Evolutionary conservation across 768 basidiomycete genomes (phyloP).

Genomic region (Tulasnella sp.): DNA sequence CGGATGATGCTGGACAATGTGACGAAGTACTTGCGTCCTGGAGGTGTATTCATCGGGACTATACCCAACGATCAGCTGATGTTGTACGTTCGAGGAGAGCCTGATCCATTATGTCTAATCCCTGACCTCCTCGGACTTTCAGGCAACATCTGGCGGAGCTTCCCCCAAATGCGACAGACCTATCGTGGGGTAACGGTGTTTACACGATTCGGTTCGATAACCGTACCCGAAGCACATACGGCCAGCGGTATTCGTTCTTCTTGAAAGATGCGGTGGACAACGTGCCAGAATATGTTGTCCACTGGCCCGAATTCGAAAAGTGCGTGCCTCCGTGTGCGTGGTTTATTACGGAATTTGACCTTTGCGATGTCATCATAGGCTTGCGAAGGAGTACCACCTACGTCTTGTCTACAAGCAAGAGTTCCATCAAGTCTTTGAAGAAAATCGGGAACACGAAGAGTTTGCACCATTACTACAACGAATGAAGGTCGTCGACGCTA

Average conservation of each 20-base stretch:
- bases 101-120: neutral
- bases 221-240: constrained; percentile 52
- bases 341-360: neutral
- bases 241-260: constrained; percentile 90
- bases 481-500: constrained; percentile 83
- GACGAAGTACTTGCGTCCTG: constrained; percentile 57
- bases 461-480: constrained; percentile 70
- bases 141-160: constrained; percentile 57
- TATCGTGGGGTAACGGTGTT: constrained; percentile 82
- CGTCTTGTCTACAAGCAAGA: constrained; percentile 65
- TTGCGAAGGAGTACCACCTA: constrained; percentile 74
- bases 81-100: constrained; percentile 42
- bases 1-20: constrained; percentile 91
- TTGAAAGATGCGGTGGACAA: constrained; percentile 91
- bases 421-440: constrained; percentile 79
- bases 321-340: constrained; percentile 29
- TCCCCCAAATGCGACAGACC: constrained; percentile 45
- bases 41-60: constrained; percentile 94
- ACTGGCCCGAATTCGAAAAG: constrained; percentile 86
- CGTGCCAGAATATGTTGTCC: constrained; percentile 94
- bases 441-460: constrained; percentile 67
- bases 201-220: constrained; percentile 82
- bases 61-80: constrained; percentile 81
- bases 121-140: constrained; percentile 1
- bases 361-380: constrained; percentile 31